Base-by-base conservation (phyloP, 1,284 basidiomycete species). In the Puccinia coronata region DNA sequence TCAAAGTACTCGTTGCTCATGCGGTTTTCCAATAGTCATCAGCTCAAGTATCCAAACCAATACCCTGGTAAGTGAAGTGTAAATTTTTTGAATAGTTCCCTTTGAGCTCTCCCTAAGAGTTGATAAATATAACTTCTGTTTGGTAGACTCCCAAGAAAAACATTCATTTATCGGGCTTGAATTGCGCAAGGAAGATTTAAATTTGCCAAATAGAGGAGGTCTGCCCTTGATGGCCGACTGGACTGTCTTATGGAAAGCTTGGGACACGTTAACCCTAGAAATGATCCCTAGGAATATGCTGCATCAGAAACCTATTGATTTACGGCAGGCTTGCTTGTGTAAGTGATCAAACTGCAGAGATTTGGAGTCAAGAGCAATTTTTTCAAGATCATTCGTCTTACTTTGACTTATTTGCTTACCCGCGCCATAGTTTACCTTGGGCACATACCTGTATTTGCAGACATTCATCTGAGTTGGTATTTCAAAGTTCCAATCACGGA, bases 201-300 rank as follows among this genome's bases (percentile, higher is more conserved):
- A 31, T 12, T 20, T 39, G 28, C 65, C 3, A 36, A 57, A 41
- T 51, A n/a, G 47, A 41, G 67, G 77, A 28, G 57, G 67, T 20
- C 16, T 80, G 6, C 5, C 85, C 92, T 51, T 87, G 88, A 63
- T 80, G 65, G 16, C 18, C 6, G 94, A 98, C 77, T 99, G 95
- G 94, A 86, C 90, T 80, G 88, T 89, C 49, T 87, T 96, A 82
- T 98, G 96, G 96, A 90, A 90, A 23, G 89, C 91, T 1, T 99
- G 96, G 96, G 95, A 98, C 86, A 90, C 90, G 80, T 90, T 96
- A 83, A 95, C 94, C 0, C n/a, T n/a, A n/a, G n/a, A n/a, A n/a
- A n/a, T n/a, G n/a, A n/a, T n/a, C n/a, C n/a, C n/a, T n/a, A n/a
- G n/a, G n/a, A n/a, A n/a, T n/a, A n/a, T n/a, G n/a, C n/a, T n/a